Conservation (phyloP, 208 protist genomes). For the Leishmania arabica region DNA sequence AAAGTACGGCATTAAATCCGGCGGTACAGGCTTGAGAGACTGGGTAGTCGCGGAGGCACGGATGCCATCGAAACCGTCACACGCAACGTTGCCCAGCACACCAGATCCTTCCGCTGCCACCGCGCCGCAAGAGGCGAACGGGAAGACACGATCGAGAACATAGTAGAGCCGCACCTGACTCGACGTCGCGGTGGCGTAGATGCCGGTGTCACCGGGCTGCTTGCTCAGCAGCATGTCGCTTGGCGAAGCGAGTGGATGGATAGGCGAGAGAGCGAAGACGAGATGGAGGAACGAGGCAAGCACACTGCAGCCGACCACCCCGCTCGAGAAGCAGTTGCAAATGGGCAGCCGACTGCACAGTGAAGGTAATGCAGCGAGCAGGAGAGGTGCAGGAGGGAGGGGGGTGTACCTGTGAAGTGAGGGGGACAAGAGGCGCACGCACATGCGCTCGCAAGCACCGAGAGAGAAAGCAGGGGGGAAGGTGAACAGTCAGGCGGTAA, state of each 20-base stretch:
- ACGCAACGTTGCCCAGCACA: neutral
- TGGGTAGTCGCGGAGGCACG: neutral
- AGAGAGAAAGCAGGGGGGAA: neutral
- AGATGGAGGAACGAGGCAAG: neutral
- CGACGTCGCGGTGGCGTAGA: constrained; percentile 63
- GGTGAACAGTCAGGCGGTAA: neutral
- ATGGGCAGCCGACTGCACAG: too few relatives aligned
- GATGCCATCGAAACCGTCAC: neutral
- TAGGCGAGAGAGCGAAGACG: neutral
- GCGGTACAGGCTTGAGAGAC: neutral
- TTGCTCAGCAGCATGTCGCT: constrained; percentile 64
- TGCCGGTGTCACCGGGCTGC: constrained; percentile 64
- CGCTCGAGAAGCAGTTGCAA: too few relatives aligned
- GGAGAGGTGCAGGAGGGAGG: too few relatives aligned
- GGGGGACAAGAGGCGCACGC: neutral
- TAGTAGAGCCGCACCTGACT: constrained; percentile 48
- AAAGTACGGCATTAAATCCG: constrained; percentile 7
- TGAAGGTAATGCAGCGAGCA: too few relatives aligned
- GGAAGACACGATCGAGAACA: constrained; percentile 31
- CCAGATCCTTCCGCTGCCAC: neutral
- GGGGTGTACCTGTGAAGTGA: neutral
- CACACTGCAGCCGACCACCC: too few relatives aligned
- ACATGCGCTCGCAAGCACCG: neutral
- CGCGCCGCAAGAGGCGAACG: neutral
- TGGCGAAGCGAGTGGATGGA: neutral